Evolutionary conservation across 139 green algal genomes (phyloP), one percentile per base, ranked within the genome.

Genomic region (Micractinium conductrix): DNA sequence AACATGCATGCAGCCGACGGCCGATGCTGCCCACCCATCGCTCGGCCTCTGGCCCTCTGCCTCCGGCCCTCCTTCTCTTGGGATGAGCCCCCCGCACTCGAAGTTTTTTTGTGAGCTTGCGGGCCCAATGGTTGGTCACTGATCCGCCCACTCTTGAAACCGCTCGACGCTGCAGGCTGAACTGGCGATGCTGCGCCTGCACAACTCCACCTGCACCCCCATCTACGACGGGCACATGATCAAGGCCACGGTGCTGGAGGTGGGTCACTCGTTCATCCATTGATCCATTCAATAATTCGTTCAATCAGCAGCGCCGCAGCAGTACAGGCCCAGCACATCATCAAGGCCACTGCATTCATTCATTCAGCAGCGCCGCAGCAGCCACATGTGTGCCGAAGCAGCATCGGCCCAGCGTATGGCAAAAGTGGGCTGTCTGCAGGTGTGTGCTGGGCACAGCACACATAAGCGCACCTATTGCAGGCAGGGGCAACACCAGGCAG

Each of bases 191-290:
- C 80, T 88, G 21, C 83, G 68, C 37, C 72, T 88, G 9, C 87
- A 90, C 84, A 90, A 88, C 75, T 44, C 40, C 30, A 43, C 50
- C 14, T n/a, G 71, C 50, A 5, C 76, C 1, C 30, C 38, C 0
- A 38, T 53, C 10, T n/a, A 88, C 24, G 70, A 83, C 33, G 83
- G 78, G 19, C 83, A 88, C 35, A 88, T 90, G 70, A 86, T 90
- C 69, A 80, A 74, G 53, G 87, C 87, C 33, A 42, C 44, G 17
- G 83, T 90, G 28, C 53, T 90, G 22, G 55, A 88, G 35, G 68
- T 84, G 35, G 44, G 73, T 0, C n/a, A n/a, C n/a, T n/a, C n/a
- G n/a, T n/a, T n/a, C n/a, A n/a, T n/a, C n/a, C n/a, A n/a, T n/a
- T n/a, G n/a, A n/a, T n/a, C n/a, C n/a, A n/a, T n/a, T n/a, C n/a